Evolutionary conservation across 2,329 filamentous ascomycete species (phyloP).

Genomic region (Paecilomyces niveus): DNA sequence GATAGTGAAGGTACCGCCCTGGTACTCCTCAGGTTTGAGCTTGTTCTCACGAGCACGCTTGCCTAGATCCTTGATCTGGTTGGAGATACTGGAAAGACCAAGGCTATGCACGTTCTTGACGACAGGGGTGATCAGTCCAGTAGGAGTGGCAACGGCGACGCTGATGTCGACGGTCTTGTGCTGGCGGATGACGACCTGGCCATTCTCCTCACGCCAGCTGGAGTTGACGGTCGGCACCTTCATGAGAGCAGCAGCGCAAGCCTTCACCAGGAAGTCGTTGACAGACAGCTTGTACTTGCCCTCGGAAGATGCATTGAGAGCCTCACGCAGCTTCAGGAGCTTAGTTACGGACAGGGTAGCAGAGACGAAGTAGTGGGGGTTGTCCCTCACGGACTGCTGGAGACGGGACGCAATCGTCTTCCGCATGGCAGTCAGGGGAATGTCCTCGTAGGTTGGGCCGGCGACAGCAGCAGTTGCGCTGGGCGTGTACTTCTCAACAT

Average conservation of each 20-base stretch:
- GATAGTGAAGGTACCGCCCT: constrained; percentile 97
- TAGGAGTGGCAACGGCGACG: constrained; percentile 88
- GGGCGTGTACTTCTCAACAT: constrained; percentile 79
- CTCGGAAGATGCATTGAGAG: constrained; percentile 79
- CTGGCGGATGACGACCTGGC: constrained; percentile 75
- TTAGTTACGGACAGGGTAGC: constrained; percentile 86
- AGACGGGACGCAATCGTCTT: constrained; percentile 94
- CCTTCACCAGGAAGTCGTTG: constrained; percentile 99
- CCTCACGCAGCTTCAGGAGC: constrained; percentile 90
- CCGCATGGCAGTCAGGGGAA: constrained; percentile 84
- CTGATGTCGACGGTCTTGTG: constrained; percentile 91
- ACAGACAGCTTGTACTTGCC: constrained; percentile 99
- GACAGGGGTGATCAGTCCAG: constrained; percentile 94
- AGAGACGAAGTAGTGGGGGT: constrained; percentile 97
- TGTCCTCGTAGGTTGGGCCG: constrained; percentile 71
- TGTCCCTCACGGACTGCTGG: constrained; percentile 79
- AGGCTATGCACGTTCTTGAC: constrained; percentile 82
- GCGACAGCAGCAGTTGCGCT: constrained; percentile 44
- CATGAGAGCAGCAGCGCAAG: constrained; percentile 75
- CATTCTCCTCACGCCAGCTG: constrained; percentile 76
- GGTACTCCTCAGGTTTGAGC: constrained; percentile 99
- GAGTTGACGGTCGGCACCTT: constrained; percentile 96
- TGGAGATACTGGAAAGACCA: constrained; percentile 81
- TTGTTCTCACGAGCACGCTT: constrained; percentile 95
- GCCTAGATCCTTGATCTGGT: constrained; percentile 88